Percentiles rank a stretch among this genome's conserved stretches.
These are phyloP conservation scores for Colletotrichum sp. DNA, from an alignment of 2,329 filamentous ascomycete genomes.

Conservation along the genomic window DNA sequence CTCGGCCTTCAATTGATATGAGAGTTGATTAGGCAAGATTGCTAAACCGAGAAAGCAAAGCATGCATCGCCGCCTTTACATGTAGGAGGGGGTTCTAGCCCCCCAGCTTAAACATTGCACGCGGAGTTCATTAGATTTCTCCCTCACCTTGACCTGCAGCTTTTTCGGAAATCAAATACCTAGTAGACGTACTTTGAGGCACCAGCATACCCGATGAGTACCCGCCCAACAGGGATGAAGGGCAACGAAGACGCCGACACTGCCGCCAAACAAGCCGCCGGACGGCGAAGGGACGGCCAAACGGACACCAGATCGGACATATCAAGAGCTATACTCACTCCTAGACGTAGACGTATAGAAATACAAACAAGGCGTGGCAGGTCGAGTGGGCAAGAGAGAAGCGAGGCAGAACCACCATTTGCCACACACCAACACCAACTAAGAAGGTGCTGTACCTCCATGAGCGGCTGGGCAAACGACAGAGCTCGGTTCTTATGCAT, in stretches of 20 bases:
- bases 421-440: background rate
- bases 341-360: background rate
- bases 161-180: background rate
- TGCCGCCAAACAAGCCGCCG: background rate
- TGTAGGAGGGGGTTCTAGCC: background rate
- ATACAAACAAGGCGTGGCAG: background rate
- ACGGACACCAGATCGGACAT: background rate
- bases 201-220: background rate
- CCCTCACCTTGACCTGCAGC: background rate
- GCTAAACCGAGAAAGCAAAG: background rate
- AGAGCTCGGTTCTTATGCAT: background rate
- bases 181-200: background rate
- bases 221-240: background rate
- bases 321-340: background rate
- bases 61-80: background rate
- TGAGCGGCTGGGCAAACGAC: background rate
- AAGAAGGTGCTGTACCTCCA: background rate
- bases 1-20: background rate
- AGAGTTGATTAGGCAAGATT: background rate
- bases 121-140: background rate
- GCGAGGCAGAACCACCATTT: background rate
- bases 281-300: background rate
- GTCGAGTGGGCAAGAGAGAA: background rate
- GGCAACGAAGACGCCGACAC: background rate
- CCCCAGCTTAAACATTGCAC: background rate